Percentiles rank a stretch among this genome's conserved stretches.
phyloP scores from a whole-genome alignment of 305 asterid genomes.

The Euphrasia arctica region DNA sequence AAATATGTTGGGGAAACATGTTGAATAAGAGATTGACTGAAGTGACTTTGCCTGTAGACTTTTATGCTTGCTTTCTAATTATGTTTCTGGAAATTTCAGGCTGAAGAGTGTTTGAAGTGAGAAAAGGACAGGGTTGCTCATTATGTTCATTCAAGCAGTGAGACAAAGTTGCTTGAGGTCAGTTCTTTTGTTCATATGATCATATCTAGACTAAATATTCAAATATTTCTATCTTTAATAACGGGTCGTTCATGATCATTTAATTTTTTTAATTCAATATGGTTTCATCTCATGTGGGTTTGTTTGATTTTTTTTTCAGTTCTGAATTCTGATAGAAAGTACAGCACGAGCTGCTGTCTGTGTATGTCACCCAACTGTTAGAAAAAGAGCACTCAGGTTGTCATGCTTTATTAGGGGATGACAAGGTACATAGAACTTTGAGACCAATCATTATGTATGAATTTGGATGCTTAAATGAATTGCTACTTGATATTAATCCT shows the following conservation, averaged over 20 bases:
- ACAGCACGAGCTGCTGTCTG: constrained; percentile 83
- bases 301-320: not conserved
- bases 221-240: constrained; percentile 4
- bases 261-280: constrained; percentile 14
- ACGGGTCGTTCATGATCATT: not conserved
- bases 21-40: constrained; percentile 1
- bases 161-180: constrained; percentile 77
- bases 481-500: constrained; percentile 21
- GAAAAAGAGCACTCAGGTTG: constrained; percentile 99
- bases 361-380: constrained; percentile 80
- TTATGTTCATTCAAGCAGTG: constrained; percentile 77
- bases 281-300: not conserved
- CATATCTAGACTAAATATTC: constrained; percentile 13
- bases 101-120: constrained; percentile 75
- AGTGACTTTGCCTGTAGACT: constrained; percentile 6
- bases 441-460: constrained; percentile 8
- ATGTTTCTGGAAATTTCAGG: constrained; percentile 39
- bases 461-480: constrained; percentile 12
- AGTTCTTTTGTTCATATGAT: constrained; percentile 30
- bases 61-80: constrained; percentile 18
- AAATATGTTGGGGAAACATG: not conserved
- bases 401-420: constrained; percentile 87
- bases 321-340: constrained; percentile 52
- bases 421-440: constrained; percentile 56
- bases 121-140: constrained; percentile 73